These are phyloP conservation scores for Decorospora gaudefroyi DNA, from an alignment of 2,329 filamentous ascomycete species.

Conservation along the genomic window DNA sequence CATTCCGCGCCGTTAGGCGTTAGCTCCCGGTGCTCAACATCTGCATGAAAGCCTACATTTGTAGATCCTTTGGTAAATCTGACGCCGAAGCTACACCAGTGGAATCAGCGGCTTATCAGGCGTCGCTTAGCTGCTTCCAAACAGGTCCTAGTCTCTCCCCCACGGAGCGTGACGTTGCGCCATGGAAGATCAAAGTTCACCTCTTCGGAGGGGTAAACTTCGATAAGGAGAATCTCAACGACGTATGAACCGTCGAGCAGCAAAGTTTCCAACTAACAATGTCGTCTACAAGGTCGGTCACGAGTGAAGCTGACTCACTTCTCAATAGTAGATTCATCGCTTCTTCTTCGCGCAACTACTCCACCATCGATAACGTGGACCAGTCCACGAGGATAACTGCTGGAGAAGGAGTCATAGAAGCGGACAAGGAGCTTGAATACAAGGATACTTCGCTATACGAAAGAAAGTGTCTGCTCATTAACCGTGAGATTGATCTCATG, in stretches of 20 bases:
- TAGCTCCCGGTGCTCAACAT: conserved; percentile 10
- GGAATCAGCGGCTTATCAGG: conserved; percentile 15
- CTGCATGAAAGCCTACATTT: conserved; percentile 12
- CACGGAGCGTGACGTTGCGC: conserved; percentile 3
- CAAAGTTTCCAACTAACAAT: conserved; percentile 1
- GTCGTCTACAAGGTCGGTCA: conserved; percentile 3
- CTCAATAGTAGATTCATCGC: conserved; percentile 4
- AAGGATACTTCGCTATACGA: conserved; percentile 44
- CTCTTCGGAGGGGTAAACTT: conserved; percentile 7
- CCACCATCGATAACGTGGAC: conserved; percentile 6
- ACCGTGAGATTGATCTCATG: conserved; percentile 56
- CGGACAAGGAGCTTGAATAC: conserved; percentile 14
- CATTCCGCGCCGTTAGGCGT: conserved; percentile 5
- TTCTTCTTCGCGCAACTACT: conserved; percentile 15
- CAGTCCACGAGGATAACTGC: neutral
- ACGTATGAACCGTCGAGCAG: neutral
- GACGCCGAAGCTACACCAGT: conserved; percentile 6
- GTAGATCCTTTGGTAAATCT: conserved; percentile 6
- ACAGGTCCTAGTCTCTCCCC: conserved; percentile 8
- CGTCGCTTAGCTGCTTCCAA: conserved; percentile 13
- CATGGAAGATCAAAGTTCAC: conserved; percentile 6
- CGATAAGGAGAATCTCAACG: conserved; percentile 2
- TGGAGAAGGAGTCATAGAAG: conserved; percentile 3
- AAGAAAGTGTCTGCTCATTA: conserved; percentile 52
- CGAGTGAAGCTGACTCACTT: conserved; percentile 10